A percentile compares a stretch with the other conserved stretches of the same genome.
These are phyloP conservation scores for Leptodontidium sp. DNA, from an alignment of 2,329 filamentous ascomycete genomes.

Conservation along the genomic window DNA sequence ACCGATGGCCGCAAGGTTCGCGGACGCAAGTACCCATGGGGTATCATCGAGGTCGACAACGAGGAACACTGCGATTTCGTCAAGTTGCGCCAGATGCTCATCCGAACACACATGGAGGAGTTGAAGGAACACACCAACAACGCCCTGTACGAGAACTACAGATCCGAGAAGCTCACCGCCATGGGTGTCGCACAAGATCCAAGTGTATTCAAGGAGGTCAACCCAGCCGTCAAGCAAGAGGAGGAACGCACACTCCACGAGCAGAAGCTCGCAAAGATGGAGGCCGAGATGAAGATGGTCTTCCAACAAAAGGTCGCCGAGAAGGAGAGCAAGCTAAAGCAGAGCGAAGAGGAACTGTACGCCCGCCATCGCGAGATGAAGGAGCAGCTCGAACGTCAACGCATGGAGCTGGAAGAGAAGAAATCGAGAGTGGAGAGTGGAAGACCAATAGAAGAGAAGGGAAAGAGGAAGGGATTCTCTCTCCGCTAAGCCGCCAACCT, in stretches of 20 bases:
- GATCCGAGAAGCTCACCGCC: constrained; percentile 97
- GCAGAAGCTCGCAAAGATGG: constrained; percentile 99
- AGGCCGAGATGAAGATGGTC: constrained; percentile 99
- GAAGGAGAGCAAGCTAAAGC: constrained; percentile 99
- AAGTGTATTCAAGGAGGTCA: constrained; percentile 99
- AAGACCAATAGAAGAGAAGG: constrained; percentile 94
- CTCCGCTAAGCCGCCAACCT: constrained; percentile 74
- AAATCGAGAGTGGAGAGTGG: constrained; percentile 95
- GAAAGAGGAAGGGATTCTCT: constrained; percentile 99
- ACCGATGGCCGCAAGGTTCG: constrained; percentile 94
- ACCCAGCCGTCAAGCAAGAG: constrained; percentile 99
- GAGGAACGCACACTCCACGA: constrained; percentile 98
- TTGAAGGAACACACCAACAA: constrained; percentile 99
- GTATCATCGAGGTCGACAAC: constrained; percentile 98
- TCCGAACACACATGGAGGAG: constrained; percentile 99
- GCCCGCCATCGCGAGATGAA: constrained; percentile 99
- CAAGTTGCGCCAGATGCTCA: constrained; percentile 99
- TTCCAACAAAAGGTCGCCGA: constrained; percentile 99
- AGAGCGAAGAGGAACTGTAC: constrained; percentile 98
- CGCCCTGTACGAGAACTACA: constrained; percentile 98
- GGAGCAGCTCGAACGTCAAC: constrained; percentile 96
- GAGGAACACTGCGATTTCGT: constrained; percentile 99
- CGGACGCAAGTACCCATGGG: constrained; percentile 96
- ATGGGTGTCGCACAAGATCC: constrained; percentile 99
- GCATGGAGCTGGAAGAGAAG: constrained; percentile 97